Evolutionary conservation across 805 yeast genomes (phyloP), one percentile per base, ranked within the genome.

Genomic region (Clavispora santaluciae): DNA sequence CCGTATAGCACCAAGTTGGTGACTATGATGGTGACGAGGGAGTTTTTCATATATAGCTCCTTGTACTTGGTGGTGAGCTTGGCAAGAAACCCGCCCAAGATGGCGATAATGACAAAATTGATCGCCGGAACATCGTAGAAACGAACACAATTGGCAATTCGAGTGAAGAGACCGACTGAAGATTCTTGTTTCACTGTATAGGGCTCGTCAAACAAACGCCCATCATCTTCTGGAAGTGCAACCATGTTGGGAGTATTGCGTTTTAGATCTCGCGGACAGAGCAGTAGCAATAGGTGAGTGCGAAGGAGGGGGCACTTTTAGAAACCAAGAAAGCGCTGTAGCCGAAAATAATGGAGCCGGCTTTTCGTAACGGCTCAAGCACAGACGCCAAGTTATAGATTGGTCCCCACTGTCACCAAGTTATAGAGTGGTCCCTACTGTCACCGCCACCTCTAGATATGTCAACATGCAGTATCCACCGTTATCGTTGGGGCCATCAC

Each of bases 1-100:
- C 96, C 96, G 59, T 81, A 86, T 5, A 91, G 67, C 4, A 90
- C 79, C 22, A 86, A 63, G 55, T 91, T 91, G 1, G 96, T 83
- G 18, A 81, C 76, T 43, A 87, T 76, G 26, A 89, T 86, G 12
- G 96, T 87, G n/a, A 83, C 59, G 22, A 88, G 61, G 1, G 93
- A 81, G 36, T 79, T 78, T 42, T 65, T 70, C 45, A 75, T 73
- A 59, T 89, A 89, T 41, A 83, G 55, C 7, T 65, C 67, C 38
- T 79, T 79, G 54, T 83, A 84, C 38, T 72, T 69, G 22, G 77
- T 69, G 6, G 86, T 76, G 37, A 81, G 65, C 41, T 72, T 74
- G 40, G 72, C 51, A 10, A 85, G 58, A 28, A 81, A 65, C 25
- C 56, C 52, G 2, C 79, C 72, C 50, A 83, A 72, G 0, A 75